Evolutionary conservation across 768 basidiomycete genomes (phyloP).

Genomic region (Russula lepida): DNA sequence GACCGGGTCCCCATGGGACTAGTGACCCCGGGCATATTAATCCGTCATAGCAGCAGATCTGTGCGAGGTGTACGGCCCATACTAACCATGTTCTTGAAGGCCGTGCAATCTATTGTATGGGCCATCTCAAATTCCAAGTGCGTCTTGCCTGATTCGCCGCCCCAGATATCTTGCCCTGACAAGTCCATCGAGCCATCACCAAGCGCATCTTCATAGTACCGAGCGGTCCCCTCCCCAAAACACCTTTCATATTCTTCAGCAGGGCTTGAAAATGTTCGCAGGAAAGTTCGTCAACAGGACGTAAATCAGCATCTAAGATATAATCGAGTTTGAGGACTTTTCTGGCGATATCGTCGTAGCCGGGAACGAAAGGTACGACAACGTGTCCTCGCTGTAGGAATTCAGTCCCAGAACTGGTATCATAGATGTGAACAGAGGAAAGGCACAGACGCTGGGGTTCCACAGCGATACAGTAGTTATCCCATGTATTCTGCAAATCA

Average conservation of each 20-base stretch:
- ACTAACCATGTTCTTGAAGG: neutral
- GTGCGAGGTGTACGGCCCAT: too few species aligned
- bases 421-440: neutral
- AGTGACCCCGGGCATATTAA: too few species aligned
- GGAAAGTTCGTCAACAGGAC: neutral
- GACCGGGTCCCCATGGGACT: too few species aligned
- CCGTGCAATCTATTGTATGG: neutral
- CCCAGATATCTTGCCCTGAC: neutral
- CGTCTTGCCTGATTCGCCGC: neutral
- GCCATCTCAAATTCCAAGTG: neutral
- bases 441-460: neutral
- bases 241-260: constrained; percentile 6
- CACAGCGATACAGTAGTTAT: neutral
- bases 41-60: neutral
- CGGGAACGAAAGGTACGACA: neutral
- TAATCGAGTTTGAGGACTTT: neutral
- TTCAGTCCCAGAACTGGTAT: neutral
- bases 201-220: neutral
- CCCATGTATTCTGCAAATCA: neutral
- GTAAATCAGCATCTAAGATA: neutral
- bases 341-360: neutral
- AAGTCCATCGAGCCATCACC: neutral
- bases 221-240: neutral
- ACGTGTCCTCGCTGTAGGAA: neutral
- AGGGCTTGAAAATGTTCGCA: neutral